A percentile compares a stretch with the other conserved stretches of the same genome.
These are phyloP conservation scores for Amanita rubescens DNA, from an alignment of 768 basidiomycete genomes.

Conservation along the genomic window DNA sequence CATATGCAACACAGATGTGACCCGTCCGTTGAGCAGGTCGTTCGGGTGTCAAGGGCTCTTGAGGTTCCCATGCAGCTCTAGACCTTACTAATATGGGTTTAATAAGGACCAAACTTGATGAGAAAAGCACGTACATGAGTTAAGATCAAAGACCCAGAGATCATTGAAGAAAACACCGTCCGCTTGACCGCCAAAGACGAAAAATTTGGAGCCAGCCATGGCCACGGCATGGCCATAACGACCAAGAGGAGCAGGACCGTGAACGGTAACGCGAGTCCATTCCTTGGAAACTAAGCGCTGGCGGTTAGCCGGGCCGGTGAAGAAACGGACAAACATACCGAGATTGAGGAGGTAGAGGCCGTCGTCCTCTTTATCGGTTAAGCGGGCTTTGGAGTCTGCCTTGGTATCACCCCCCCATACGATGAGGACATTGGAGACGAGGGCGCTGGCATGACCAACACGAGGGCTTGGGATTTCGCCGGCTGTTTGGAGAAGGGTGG, in stretches of 20 bases:
- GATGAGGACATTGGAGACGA: conserved; percentile 92
- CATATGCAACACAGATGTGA: conserved; percentile 79
- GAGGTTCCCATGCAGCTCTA: conserved; percentile 79
- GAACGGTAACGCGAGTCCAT: conserved; percentile 84
- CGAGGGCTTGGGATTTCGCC: conserved; percentile 85
- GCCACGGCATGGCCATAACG: conserved; percentile 95
- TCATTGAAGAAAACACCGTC: conserved; percentile 94
- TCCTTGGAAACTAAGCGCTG: conserved; percentile 70
- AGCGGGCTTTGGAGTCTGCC: conserved; percentile 53
- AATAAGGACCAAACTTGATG: not conserved
- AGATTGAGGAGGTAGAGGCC: conserved; percentile 91
- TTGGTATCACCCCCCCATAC: conserved; percentile 99
- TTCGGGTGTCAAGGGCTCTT: conserved; percentile 52
- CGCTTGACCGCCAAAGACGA: conserved; percentile 94
- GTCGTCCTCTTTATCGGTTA: conserved; percentile 80
- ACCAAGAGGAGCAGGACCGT: conserved; percentile 73
- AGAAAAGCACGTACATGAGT: conserved; percentile 59
- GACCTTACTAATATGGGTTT: conserved; percentile 57
- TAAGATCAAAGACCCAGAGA: conserved; percentile 93
- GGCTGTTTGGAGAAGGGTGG: conserved; percentile 76
- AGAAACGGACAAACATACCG: conserved; percentile 43
- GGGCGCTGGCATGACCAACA: conserved; percentile 95
- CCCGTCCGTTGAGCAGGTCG: conserved; percentile 83
- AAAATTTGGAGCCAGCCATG: conserved; percentile 87
- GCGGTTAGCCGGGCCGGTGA: not conserved